These are phyloP conservation scores for Rhizophagus sp. DNA, from an alignment of 192 early-diverging fungal species.

Conservation along the genomic window DNA sequence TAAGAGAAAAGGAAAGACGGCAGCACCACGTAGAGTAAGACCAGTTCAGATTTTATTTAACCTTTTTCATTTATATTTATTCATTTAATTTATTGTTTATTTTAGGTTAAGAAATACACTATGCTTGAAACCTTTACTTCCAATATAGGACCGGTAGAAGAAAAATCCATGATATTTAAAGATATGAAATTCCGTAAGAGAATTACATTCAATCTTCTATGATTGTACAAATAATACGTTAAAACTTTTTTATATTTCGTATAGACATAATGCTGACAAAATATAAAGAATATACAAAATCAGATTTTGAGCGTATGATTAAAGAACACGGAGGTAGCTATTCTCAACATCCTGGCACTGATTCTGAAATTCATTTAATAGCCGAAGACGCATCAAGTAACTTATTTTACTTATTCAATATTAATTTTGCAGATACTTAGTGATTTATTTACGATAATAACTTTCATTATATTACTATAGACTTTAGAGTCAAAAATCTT, in stretches of 20 bases:
- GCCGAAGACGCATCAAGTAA: slow-evolving; percentile 22
- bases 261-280: slow-evolving; percentile 5
- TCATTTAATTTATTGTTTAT: not conserved
- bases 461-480: slow-evolving; percentile 35
- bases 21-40: not conserved
- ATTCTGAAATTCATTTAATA: slow-evolving; percentile 1
- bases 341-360: slow-evolving; percentile 42
- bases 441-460: not conserved
- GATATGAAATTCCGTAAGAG: slow-evolving; percentile 58
- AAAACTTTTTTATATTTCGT: not conserved
- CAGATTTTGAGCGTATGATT: slow-evolving; percentile 59
- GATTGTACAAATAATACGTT: not conserved
- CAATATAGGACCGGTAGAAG: slow-evolving; percentile 30
- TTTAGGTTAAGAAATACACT: not conserved
- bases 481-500: slow-evolving; percentile 55
- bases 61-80: not conserved
- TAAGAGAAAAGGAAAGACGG: not conserved
- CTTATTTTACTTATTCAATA: not conserved
- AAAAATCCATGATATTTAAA: slow-evolving; percentile 58
- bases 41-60: not conserved
- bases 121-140: not conserved
- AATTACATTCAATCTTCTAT: not conserved
- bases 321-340: slow-evolving; percentile 62
- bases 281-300: slow-evolving; percentile 46
- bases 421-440: not conserved